Evolutionary conservation across 495 filamentous ascomycete species (phyloP).

Genomic region (Aeminium ludgeri): DNA sequence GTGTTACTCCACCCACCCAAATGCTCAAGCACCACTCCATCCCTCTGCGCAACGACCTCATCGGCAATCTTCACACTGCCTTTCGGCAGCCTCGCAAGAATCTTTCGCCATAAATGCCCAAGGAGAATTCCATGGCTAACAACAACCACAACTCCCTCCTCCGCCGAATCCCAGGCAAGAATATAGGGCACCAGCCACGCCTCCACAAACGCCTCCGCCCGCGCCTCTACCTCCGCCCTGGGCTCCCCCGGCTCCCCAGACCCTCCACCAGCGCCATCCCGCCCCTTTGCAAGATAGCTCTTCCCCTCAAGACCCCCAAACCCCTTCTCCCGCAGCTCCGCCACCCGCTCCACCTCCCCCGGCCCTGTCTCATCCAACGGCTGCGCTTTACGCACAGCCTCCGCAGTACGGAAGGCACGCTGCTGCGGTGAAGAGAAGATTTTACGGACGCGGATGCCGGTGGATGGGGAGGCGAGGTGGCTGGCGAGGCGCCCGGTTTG

Average conservation of each 20-base stretch:
- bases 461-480: conserved; percentile 33
- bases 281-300: conserved; percentile 24
- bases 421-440: conserved; percentile 69
- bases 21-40: conserved; percentile 22
- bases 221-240: conserved; percentile 32
- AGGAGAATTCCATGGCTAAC: conserved; percentile 74
- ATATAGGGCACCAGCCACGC: conserved; percentile 37
- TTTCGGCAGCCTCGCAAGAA: conserved; percentile 38
- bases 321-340: conserved; percentile 51
- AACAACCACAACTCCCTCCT: conserved; percentile 35
- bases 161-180: conserved; percentile 21
- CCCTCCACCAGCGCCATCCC: conserved; percentile 26
- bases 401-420: conserved; percentile 55
- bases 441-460: conserved; percentile 33
- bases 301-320: conserved; percentile 55
- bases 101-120: conserved; percentile 42
- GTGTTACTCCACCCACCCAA: conserved; percentile 51
- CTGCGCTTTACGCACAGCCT: conserved; percentile 42
- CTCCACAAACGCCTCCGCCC: conserved; percentile 47
- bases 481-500: conserved; percentile 50
- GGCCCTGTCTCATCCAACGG: neutral
- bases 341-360: conserved; percentile 29
- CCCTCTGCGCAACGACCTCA: conserved; percentile 16
- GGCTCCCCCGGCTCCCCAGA: conserved; percentile 41
- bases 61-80: conserved; percentile 22